Base-by-base conservation (phyloP, 768 basidiomycete genomes). In the Pleurotus giganteus region DNA sequence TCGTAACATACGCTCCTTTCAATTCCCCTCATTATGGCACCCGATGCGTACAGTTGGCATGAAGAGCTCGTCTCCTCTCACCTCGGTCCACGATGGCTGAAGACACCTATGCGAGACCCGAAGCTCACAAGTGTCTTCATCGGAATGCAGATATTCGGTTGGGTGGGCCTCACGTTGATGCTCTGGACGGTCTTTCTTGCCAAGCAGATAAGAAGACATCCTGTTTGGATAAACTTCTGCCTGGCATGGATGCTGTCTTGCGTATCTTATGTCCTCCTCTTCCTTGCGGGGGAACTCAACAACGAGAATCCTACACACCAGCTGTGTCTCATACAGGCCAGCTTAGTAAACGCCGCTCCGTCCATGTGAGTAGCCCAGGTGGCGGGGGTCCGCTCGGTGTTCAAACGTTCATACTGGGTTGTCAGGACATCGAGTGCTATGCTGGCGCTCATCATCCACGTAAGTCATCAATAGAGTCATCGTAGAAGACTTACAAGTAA, bases 211-310 rank as follows among this genome's bases (percentile, higher is more conserved):
- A 19, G 19, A 4, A 49, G 50, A n/a, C 47, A 43, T 19, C 47
- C 31, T 2, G 39, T 24, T 9, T 57, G 56, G 56, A 41, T 37
- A 8, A 52, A 31, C 45, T 55, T 58, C 24, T 58, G 57, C 23
- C 37, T 58, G 37, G 32, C 54, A 8, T 58, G 57, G 57, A 23
- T 55, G 21, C 39, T 58, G n/a, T 55, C 53, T 19, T 54, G 45
- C 36, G 41, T 58, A 7, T 55, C 57, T 26, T 54, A 50, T 27
- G 53, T 46, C 13, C 45, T 58, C 12, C 39, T 55, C 12, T 58
- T 58, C 28, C 42, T 58, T 19, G 44, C 46, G 2, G 47, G 46
- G 21, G 53, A 58, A 28, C 41, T 41, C 19, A 39, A 34, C 37
- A 32, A 31, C 31, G 9, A 37, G 15, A 13, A 42, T 4, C 54